phyloP scores from a whole-genome alignment of 2,329 filamentous ascomycete genomes.

The Trichoderma hamatum region DNA sequence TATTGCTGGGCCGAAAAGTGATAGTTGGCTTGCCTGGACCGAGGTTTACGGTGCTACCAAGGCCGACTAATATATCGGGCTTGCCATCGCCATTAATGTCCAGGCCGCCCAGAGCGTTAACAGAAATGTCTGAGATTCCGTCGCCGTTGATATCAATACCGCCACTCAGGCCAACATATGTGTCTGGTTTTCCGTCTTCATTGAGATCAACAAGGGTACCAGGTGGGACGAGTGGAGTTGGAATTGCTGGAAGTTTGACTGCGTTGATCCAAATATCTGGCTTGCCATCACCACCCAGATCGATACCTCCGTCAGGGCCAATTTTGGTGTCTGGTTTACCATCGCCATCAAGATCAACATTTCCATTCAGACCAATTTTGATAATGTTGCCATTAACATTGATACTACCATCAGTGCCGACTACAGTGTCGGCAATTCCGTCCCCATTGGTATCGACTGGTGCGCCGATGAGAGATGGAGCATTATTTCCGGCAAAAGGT shows the following conservation, averaged over 20 bases:
- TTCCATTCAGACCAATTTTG: neutral
- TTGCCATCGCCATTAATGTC: conserved; percentile 4
- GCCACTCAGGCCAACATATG: neutral
- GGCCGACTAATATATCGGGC: conserved; percentile 1
- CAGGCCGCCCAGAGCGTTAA: neutral
- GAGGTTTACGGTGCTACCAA: neutral
- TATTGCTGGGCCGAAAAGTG: too few species aligned
- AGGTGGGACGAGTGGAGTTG: neutral
- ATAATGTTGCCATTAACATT: neutral
- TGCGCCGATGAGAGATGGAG: neutral
- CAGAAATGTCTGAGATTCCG: neutral
- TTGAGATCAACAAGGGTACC: conserved; percentile 6
- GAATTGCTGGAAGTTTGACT: neutral
- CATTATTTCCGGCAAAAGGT: neutral
- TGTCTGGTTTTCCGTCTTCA: conserved; percentile 11
- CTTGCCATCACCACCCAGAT: neutral
- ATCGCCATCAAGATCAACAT: neutral
- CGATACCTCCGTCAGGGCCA: neutral
- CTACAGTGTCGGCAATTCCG: neutral
- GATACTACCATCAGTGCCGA: neutral
- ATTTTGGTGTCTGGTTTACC: neutral
- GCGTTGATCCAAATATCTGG: neutral
- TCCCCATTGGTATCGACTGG: neutral
- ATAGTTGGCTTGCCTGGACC: neutral
- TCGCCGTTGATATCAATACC: conserved; percentile 1